A percentile compares a stretch with the other conserved stretches of the same genome.
These are phyloP conservation scores for Lasiodiplodia sp. DNA, from an alignment of 2,329 filamentous ascomycete species.

Conservation along the genomic window DNA sequence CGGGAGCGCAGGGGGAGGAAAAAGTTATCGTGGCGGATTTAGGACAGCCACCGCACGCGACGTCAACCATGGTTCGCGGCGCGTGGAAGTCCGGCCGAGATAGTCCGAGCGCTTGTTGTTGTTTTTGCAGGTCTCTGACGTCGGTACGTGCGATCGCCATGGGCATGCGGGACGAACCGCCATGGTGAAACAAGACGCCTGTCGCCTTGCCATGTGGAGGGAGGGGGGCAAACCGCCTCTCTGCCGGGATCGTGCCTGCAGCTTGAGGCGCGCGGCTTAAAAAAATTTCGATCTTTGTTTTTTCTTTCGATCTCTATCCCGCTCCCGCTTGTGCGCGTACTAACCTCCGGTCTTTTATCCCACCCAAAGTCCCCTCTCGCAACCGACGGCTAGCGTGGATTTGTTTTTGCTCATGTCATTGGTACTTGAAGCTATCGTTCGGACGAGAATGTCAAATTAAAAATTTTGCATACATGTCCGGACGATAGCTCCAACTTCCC, in stretches of 20 bases:
- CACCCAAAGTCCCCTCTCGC: no score
- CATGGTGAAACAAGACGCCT: constrained; percentile 10
- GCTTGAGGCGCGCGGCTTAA: background rate
- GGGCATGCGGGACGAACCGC: constrained; percentile 16
- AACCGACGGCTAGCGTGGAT: no score
- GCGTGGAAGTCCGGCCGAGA: background rate
- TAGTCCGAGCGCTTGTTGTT: background rate
- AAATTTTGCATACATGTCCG: no score
- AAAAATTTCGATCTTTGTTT: background rate
- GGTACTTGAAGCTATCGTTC: no score
- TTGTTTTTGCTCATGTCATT: no score
- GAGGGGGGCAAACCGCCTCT: background rate
- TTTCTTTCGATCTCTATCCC: background rate
- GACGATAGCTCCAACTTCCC: no score
- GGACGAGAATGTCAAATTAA: no score
- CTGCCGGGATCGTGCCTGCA: background rate
- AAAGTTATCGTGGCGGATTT: background rate
- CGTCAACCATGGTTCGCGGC: background rate
- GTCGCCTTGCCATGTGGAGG: background rate
- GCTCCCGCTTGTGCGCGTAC: background rate
- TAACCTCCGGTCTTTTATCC: background rate
- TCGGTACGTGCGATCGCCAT: constrained; percentile 1
- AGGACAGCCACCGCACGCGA: background rate
- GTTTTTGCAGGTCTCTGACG: background rate
- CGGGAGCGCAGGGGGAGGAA: background rate